Percentiles rank a stretch among this genome's conserved stretches.
phyloP scores from a whole-genome alignment of 2,329 filamentous ascomycete species.

The Beauveria scarabaeidicola region DNA sequence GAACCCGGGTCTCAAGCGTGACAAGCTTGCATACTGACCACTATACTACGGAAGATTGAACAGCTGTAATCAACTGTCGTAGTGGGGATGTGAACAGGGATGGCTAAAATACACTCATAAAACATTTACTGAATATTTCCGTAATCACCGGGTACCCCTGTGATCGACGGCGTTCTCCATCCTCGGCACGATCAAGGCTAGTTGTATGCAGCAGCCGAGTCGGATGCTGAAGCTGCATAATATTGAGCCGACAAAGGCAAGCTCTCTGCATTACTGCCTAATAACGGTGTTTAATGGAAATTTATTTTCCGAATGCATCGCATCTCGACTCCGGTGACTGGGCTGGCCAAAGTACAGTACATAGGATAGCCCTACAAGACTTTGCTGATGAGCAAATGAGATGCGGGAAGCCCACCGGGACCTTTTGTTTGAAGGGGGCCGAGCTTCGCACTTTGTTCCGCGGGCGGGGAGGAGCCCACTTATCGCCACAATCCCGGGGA shows the following conservation, averaged over 20 bases:
- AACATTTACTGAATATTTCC: background rate
- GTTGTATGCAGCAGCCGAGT: too few relatives aligned
- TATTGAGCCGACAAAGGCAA: too few relatives aligned
- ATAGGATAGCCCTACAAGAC: background rate
- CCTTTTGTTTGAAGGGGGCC: background rate
- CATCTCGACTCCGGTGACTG: background rate
- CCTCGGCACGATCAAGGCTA: too few relatives aligned
- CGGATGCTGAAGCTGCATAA: too few relatives aligned
- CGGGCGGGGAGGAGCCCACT: background rate
- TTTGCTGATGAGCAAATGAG: background rate
- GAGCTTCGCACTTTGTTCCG: background rate
- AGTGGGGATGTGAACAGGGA: slow-evolving; percentile 1
- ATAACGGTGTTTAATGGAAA: too few relatives aligned
- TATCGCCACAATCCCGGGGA: background rate
- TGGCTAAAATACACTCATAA: background rate
- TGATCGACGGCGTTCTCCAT: background rate
- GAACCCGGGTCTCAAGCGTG: slow-evolving; percentile 19
- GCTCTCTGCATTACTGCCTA: too few relatives aligned
- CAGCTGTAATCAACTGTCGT: slow-evolving; percentile 11
- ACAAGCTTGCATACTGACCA: slow-evolving; percentile 19
- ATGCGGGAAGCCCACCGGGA: background rate
- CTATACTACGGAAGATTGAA: slow-evolving; percentile 18
- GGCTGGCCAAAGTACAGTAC: background rate
- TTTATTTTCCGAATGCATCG: too few relatives aligned
- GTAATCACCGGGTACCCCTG: background rate